A percentile compares a stretch with the other conserved stretches of the same genome.
Conservation (phyloP, 306 rosid species). For the Cyamopsis tetragonoloba region DNA sequence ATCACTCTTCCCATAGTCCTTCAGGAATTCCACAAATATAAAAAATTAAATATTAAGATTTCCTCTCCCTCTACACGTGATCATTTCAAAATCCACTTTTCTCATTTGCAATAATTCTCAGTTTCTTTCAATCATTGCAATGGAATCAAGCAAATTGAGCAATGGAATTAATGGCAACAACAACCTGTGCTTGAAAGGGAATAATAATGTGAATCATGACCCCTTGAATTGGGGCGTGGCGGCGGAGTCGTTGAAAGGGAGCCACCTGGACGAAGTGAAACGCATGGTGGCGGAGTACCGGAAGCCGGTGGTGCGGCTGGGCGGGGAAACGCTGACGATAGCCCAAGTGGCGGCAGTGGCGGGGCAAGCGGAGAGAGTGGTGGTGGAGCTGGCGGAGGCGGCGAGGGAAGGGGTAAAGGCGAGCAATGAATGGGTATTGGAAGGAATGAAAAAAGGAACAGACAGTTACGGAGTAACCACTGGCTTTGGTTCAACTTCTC, state of each 20-base stretch:
- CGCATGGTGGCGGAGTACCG: slow-evolving; percentile 81
- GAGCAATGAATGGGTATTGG: slow-evolving; percentile 92
- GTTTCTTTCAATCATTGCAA: background rate
- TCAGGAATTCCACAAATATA: background rate
- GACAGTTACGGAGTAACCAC: slow-evolving; percentile 95
- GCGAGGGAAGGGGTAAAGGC: slow-evolving; percentile 79
- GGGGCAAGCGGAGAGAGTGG: slow-evolving; percentile 20
- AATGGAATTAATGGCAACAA: slow-evolving; percentile 8
- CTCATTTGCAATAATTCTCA: background rate
- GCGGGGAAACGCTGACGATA: slow-evolving; percentile 70
- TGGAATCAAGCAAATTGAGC: slow-evolving; percentile 37
- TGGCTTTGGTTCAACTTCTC: slow-evolving; percentile 90
- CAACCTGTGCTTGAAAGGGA: background rate
- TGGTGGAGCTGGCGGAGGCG: slow-evolving; percentile 65
- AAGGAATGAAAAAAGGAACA: slow-evolving; percentile 65
- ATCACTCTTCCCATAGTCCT: background rate
- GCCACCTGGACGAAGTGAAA: slow-evolving; percentile 83
- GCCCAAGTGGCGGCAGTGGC: slow-evolving; percentile 88
- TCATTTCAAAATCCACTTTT: background rate
- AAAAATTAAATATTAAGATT: no score
- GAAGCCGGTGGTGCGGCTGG: slow-evolving; percentile 55
- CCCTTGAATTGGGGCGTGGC: slow-evolving; percentile 70
- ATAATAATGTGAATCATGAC: no score
- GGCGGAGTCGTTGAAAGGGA: slow-evolving; percentile 63
- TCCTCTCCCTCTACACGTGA: no score